Percentiles rank a stretch among this genome's conserved stretches.
Evolutionary conservation across 495 filamentous ascomycete genomes (phyloP).

Genomic region (Aspergillus haitiensis): DNA sequence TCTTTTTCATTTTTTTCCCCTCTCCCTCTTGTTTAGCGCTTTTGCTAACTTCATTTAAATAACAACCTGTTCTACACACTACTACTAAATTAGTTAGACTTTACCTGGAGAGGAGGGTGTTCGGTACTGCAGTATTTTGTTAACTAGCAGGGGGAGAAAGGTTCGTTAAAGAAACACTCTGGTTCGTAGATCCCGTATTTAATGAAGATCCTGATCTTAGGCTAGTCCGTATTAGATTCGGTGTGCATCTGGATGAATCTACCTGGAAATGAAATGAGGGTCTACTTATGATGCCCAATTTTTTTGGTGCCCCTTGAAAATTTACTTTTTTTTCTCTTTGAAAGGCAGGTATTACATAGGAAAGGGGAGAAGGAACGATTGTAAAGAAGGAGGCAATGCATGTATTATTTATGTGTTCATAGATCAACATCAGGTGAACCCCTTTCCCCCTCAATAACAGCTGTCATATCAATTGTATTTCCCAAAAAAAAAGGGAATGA

Average conservation of each 20-base stretch:
- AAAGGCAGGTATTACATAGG: not conserved
- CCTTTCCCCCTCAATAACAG: not conserved
- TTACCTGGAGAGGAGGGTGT: no score
- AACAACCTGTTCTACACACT: no score
- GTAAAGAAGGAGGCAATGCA: not conserved
- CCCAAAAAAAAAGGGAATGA: not conserved
- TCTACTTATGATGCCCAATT: not conserved
- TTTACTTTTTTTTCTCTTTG: not conserved
- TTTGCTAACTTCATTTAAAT: no score
- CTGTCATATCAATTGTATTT: not conserved
- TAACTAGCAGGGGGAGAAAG: no score
- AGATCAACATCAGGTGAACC: not conserved
- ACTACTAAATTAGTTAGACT: no score
- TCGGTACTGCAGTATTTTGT: not conserved
- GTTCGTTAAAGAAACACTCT: not conserved
- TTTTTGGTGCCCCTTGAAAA: not conserved
- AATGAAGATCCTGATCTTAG: conserved; percentile 12
- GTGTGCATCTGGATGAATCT: not conserved
- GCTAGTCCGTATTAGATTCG: not conserved
- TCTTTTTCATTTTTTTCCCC: no score
- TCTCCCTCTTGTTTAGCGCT: no score
- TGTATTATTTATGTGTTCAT: not conserved
- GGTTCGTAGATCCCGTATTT: conserved; percentile 23
- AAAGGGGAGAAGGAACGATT: not conserved
- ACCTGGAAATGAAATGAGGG: not conserved